Percentiles rank a stretch among this genome's conserved stretches.
phyloP scores from a whole-genome alignment of 2,329 filamentous ascomycete species.

The Diaporthe aspalathi region DNA sequence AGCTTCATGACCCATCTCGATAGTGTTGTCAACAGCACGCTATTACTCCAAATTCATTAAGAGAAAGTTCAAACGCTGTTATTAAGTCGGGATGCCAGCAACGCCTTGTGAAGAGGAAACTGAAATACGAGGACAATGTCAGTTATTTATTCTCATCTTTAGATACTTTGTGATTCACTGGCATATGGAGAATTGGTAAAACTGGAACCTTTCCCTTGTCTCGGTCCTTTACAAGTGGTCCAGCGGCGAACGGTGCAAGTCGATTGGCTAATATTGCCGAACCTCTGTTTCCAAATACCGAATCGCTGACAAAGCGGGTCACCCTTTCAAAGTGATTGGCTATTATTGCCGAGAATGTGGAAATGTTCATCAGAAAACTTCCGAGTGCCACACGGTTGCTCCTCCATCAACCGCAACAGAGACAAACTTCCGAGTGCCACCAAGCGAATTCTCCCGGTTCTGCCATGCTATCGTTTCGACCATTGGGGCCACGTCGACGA shows the following conservation, averaged over 20 bases:
- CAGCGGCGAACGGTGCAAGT: not conserved
- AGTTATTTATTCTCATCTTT: conserved; percentile 1
- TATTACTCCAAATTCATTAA: not conserved
- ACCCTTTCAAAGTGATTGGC: not conserved
- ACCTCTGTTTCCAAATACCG: not conserved
- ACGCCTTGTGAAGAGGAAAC: not conserved
- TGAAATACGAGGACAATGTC: not conserved
- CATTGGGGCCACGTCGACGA: not conserved
- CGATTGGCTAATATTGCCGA: not conserved
- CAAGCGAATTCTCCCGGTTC: not conserved
- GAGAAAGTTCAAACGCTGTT: not conserved
- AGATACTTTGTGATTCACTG: not conserved
- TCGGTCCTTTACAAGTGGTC: not conserved
- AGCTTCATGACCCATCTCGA: not conserved
- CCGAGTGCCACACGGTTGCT: not conserved
- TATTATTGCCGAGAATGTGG: too few species aligned
- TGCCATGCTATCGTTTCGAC: too few species aligned
- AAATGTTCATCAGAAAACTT: too few species aligned
- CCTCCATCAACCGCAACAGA: too few species aligned
- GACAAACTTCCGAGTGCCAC: not conserved
- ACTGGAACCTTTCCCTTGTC: not conserved
- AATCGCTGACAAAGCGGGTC: conserved; percentile 7
- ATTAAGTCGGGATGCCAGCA: not conserved
- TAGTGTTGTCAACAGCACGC: not conserved
- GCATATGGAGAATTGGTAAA: not conserved